A percentile compares a stretch with the other conserved stretches of the same genome.
Conservation (phyloP, 2,329 filamentous ascomycete species). For the Fusarium chlamydosporum region DNA sequence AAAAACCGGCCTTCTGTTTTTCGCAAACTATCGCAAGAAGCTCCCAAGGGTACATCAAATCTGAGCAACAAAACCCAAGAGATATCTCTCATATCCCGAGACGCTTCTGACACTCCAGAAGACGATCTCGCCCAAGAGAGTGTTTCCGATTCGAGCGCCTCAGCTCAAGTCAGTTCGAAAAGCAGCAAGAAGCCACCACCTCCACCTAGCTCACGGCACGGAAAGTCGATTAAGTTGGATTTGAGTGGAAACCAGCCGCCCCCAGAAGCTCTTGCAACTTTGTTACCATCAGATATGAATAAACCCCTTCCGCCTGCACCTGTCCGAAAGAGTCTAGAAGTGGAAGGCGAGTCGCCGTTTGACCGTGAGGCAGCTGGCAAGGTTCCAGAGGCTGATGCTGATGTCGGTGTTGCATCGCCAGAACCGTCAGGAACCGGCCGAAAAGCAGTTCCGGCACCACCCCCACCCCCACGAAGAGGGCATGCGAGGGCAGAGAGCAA, state of each 20-base stretch:
- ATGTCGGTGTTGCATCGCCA: constrained; percentile 52
- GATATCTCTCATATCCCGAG: constrained; percentile 43
- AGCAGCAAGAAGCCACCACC: constrained; percentile 76
- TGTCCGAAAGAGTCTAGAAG: constrained; percentile 61
- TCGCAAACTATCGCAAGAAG: constrained; percentile 37
- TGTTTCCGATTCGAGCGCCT: constrained; percentile 51
- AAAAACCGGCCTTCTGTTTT: constrained; percentile 40
- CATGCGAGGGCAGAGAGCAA: constrained; percentile 64
- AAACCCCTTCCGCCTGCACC: constrained; percentile 74
- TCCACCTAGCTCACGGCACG: constrained; percentile 80
- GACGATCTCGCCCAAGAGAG: constrained; percentile 43
- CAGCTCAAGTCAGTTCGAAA: constrained; percentile 46
- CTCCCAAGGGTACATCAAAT: constrained; percentile 20
- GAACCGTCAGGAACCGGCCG: constrained; percentile 56
- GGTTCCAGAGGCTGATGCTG: constrained; percentile 60
- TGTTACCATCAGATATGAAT: constrained; percentile 49
- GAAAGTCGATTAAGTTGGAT: constrained; percentile 75
- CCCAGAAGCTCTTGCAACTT: constrained; percentile 34
- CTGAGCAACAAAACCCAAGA: constrained; percentile 38
- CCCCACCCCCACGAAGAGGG: constrained; percentile 65
- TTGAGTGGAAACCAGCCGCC: constrained; percentile 54
- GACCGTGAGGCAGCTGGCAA: constrained; percentile 69
- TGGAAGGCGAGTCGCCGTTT: constrained; percentile 66
- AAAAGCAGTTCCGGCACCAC: constrained; percentile 65
- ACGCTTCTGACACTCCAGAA: constrained; percentile 43